A percentile compares a stretch with the other conserved stretches of the same genome.
These are phyloP conservation scores for Platanthera guangdongensis DNA, from an alignment of 106 monocot genomes.

Conservation along the genomic window DNA sequence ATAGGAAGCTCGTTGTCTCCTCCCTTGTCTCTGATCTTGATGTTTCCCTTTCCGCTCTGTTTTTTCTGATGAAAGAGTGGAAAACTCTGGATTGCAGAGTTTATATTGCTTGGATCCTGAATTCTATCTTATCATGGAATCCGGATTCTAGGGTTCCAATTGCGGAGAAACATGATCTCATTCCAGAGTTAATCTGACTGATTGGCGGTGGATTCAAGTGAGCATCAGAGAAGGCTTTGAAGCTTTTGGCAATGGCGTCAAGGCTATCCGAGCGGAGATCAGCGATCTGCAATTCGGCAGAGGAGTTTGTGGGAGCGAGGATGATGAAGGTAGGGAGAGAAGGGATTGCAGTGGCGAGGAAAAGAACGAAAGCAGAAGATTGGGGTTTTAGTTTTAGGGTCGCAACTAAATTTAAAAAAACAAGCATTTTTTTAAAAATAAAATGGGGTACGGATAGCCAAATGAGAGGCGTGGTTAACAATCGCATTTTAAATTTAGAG, in stretches of 20 bases:
- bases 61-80: constrained; percentile 14
- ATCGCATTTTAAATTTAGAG: no score
- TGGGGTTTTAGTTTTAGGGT: no score
- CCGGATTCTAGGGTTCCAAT: constrained; percentile 13
- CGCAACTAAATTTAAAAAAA: no score
- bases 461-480: no score
- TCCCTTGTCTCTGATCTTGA: constrained; percentile 4
- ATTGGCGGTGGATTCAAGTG: neutral
- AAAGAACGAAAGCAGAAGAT: no score
- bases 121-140: constrained; percentile 6
- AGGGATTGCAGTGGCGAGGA: neutral
- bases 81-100: constrained; percentile 17
- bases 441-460: no score
- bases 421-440: no score
- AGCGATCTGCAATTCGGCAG: constrained; percentile 6
- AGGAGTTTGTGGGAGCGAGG: constrained; percentile 7
- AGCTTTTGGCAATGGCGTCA: constrained; percentile 37
- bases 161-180: constrained; percentile 20
- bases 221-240: constrained; percentile 30
- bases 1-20: neutral
- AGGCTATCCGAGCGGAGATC: constrained; percentile 35
- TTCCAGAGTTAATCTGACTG: constrained; percentile 40
- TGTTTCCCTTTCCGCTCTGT: constrained; percentile 5
- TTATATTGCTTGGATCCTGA: constrained; percentile 33
- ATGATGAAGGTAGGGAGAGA: constrained; percentile 23